Evolutionary conservation across 306 rosid genomes (phyloP), one percentile per base, ranked within the genome.

Genomic region (Lupinus albus): DNA sequence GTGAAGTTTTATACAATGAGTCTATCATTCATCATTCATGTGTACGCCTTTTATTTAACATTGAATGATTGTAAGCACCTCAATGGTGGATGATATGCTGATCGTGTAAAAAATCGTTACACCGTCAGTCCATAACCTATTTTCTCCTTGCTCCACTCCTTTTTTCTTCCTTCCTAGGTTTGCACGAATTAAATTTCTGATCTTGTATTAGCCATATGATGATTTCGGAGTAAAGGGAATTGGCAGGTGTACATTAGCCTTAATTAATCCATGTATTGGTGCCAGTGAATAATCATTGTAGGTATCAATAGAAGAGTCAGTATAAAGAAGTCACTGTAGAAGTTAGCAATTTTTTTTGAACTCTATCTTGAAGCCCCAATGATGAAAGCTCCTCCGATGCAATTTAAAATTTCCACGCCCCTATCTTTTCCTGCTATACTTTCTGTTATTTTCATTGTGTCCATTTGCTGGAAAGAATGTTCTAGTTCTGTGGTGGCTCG

Each of bases 211-310:
- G 16, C 47, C 67, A 32, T 61, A 54, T 4, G 63, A 49, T 39
- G 49, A 62, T 28, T 41, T 72, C 42, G 68, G 32, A 52, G 51
- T 51, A 42, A 68, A 32, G 64, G 69, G 25, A 8, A 38, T 36
- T 54, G 16, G 46, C 64, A 16, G 70, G 36, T 52, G 78, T 74
- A 78, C 64, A 72, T 38, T 39, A 58, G 61, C 36, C 42, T 61
- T 52, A 28, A 45, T n/a, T 25, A 25, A 13, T 56, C 66, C 60
- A 47, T 70, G 56, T 28, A 21, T 68, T 17, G 45, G 46, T 73
- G 67, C 16, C 46, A 56, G 36, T 64, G 71, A 60, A 45, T 61
- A 16, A 63, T 76, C 42, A 35, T 64, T 39, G 52, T 51, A 55
- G 35, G 69, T 39, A 54, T 39, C 45, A 20, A 8, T 58, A 69